Conservation (phyloP, 257 asterid genomes). For the Nicotiana attenuata region DNA sequence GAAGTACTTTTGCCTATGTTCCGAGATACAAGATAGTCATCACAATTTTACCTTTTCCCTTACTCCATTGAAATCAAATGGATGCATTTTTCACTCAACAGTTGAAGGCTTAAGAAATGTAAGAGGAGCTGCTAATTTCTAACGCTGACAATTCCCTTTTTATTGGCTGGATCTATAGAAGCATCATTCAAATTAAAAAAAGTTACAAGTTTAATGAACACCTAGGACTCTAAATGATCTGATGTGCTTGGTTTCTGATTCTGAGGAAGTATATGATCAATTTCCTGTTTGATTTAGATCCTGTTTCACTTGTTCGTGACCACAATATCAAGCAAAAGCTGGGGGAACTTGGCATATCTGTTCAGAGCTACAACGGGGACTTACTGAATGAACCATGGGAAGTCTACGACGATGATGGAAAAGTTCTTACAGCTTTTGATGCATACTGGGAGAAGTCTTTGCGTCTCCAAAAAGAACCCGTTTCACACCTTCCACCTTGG, state of each 20-base stretch:
- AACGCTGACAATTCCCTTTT: neutral
- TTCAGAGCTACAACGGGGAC: conserved; percentile 71
- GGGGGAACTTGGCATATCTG: conserved; percentile 56
- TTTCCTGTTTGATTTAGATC: conserved; percentile 42
- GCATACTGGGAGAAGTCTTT: conserved; percentile 76
- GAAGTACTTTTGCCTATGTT: neutral
- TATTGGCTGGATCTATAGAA: neutral
- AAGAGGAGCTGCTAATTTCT: neutral
- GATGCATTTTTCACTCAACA: neutral
- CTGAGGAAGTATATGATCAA: neutral
- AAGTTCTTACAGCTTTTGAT: conserved; percentile 54
- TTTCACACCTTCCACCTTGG: conserved; percentile 71
- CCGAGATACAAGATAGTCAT: neutral
- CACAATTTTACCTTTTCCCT: neutral
- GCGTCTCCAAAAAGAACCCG: conserved; percentile 48
- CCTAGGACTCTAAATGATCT: neutral
- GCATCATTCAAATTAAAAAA: neutral
- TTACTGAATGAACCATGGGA: conserved; percentile 91
- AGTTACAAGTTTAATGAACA: neutral
- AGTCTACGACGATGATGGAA: conserved; percentile 53
- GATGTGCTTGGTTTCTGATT: neutral
- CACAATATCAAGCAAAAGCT: conserved; percentile 71
- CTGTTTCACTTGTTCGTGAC: conserved; percentile 88
- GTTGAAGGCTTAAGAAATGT: neutral
- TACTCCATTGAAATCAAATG: neutral